These are phyloP conservation scores for Naganishia cerealis DNA, from an alignment of 1,284 basidiomycete genomes.

Conservation along the genomic window DNA sequence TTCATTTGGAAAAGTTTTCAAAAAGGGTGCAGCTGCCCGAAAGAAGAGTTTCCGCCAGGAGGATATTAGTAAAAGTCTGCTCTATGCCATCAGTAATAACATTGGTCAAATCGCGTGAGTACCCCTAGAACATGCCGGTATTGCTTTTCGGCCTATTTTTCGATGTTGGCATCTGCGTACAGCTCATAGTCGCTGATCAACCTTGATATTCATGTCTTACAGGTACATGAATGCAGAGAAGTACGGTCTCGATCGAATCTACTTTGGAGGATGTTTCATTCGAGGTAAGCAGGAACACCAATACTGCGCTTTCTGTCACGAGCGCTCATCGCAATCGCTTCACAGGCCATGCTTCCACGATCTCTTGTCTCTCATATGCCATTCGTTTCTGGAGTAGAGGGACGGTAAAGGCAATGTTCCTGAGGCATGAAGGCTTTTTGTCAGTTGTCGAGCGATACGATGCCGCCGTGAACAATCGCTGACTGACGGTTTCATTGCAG, in stretches of 20 bases:
- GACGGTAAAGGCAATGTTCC: conserved; percentile 90
- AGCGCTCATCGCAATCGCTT: conserved; percentile 23
- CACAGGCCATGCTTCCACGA: conserved; percentile 90
- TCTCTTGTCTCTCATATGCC: conserved; percentile 95
- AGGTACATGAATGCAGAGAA: conserved; percentile 99
- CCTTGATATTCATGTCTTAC: conserved; percentile 26
- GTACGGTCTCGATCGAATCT: conserved; percentile 93
- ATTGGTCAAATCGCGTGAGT: conserved; percentile 99
- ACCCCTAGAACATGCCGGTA: not conserved
- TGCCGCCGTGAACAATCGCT: not conserved
- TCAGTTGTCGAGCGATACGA: conserved; percentile 58
- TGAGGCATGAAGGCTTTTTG: conserved; percentile 97
- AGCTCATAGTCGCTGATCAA: not conserved
- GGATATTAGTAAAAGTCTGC: conserved; percentile 89
- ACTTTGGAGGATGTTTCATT: conserved; percentile 99
- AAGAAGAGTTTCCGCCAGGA: conserved; percentile 81
- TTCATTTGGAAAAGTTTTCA: conserved; percentile 97
- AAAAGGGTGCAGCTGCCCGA: conserved; percentile 62
- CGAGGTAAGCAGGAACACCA: conserved; percentile 64
- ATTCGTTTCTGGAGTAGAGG: conserved; percentile 99
- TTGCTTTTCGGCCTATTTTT: not conserved
- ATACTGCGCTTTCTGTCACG: not conserved
- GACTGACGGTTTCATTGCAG: conserved; percentile 54
- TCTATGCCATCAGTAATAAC: conserved; percentile 98
- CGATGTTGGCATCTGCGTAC: not conserved